A percentile compares a stretch with the other conserved stretches of the same genome.
These are phyloP conservation scores for Fusarium tanahbumbuense DNA, from an alignment of 2,329 filamentous ascomycete genomes.

Conservation along the genomic window DNA sequence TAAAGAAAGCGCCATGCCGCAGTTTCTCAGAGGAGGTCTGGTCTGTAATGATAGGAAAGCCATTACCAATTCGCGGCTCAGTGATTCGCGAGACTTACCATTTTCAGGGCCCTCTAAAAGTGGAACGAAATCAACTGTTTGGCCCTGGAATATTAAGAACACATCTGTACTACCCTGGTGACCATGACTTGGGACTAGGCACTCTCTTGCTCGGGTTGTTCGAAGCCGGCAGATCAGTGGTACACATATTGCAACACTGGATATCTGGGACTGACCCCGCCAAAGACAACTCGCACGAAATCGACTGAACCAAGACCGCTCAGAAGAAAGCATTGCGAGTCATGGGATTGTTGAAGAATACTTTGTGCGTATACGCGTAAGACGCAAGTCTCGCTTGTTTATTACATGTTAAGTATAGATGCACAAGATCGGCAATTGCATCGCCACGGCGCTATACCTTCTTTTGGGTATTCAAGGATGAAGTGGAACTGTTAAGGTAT, in stretches of 20 bases:
- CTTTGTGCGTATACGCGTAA: background rate
- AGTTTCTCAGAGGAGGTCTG: slow-evolving; percentile 6
- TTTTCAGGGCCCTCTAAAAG: background rate
- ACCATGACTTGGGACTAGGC: background rate
- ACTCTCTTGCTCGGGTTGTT: background rate
- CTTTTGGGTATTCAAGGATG: background rate
- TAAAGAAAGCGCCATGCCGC: background rate
- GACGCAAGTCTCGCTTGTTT: background rate
- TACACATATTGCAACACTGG: background rate
- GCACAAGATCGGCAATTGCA: slow-evolving; percentile 1
- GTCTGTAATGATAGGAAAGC: background rate
- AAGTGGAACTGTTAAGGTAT: slow-evolving; percentile 14
- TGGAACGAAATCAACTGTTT: background rate
- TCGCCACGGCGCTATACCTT: slow-evolving; percentile 11
- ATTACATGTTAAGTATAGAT: background rate
- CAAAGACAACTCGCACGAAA: background rate
- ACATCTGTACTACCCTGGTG: background rate
- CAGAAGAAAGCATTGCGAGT: background rate
- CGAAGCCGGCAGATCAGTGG: background rate
- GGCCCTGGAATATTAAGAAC: background rate
- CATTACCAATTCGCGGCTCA: background rate
- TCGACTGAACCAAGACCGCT: background rate
- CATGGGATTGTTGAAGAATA: background rate
- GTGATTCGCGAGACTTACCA: background rate
- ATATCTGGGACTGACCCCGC: background rate